These are phyloP conservation scores for Cyclotella baltica DNA, from an alignment of 108 stramenopile genomes.

Conservation along the genomic window DNA sequence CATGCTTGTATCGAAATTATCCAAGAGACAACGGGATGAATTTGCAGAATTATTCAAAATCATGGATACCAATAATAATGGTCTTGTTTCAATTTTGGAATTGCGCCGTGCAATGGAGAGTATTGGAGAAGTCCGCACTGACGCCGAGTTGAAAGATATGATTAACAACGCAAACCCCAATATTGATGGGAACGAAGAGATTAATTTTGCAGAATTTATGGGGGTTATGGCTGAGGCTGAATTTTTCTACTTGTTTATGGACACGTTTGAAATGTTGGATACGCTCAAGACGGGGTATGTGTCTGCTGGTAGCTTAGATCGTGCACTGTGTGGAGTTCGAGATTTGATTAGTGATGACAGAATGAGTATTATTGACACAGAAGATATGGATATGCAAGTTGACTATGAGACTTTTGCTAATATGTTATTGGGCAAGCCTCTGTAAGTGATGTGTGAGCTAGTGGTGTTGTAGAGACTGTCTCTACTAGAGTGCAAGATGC, in stretches of 20 bases:
- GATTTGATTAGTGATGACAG: slow-evolving; percentile 88
- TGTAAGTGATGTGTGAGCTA: background rate
- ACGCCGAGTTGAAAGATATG: slow-evolving; percentile 60
- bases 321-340: slow-evolving; percentile 78
- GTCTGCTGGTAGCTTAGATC: slow-evolving; percentile 73
- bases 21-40: slow-evolving; percentile 65
- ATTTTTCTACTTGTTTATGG: slow-evolving; percentile 83
- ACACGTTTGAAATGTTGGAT: slow-evolving; percentile 82
- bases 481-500: background rate
- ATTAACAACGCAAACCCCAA: slow-evolving; percentile 71
- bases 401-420: slow-evolving; percentile 87
- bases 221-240: slow-evolving; percentile 92
- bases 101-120: slow-evolving; percentile 72
- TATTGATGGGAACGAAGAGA: slow-evolving; percentile 62
- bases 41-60: slow-evolving; percentile 74
- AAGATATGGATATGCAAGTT: slow-evolving; percentile 86
- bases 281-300: slow-evolving; percentile 76
- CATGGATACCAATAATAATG: slow-evolving; percentile 70
- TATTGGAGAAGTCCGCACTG: slow-evolving; percentile 62
- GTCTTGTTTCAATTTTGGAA: slow-evolving; percentile 68
- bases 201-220: slow-evolving; percentile 75
- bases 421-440: slow-evolving; percentile 73
- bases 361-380: slow-evolving; percentile 85
- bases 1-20: slow-evolving; percentile 71
- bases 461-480: background rate